These are phyloP conservation scores for Thalassiosira oceanica DNA, from an alignment of 352 stramenopile genomes.

Conservation along the genomic window DNA sequence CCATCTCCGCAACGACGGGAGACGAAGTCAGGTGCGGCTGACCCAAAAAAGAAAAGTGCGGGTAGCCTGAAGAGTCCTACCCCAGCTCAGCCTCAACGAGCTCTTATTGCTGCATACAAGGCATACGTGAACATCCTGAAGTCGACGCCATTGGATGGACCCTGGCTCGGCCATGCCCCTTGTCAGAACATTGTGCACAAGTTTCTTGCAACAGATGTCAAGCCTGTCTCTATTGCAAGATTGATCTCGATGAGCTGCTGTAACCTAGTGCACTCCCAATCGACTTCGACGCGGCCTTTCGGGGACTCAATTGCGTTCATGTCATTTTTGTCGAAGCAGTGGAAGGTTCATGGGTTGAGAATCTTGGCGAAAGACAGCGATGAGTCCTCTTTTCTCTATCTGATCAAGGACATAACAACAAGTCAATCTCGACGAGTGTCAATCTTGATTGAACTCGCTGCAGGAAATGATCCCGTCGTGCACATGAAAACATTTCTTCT, in stretches of 20 bases:
- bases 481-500: conserved; percentile 15
- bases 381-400: conserved; percentile 15
- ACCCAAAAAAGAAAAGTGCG: conserved; percentile 11
- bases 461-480: conserved; percentile 28
- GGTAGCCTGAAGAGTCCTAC: background rate
- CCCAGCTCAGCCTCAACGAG: conserved; percentile 26
- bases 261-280: conserved; percentile 23
- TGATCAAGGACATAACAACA: conserved; percentile 39
- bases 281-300: conserved; percentile 22
- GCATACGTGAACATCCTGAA: conserved; percentile 2
- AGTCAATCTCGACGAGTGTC: conserved; percentile 17
- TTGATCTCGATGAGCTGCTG: conserved; percentile 37
- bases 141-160: too few relatives aligned
- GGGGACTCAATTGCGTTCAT: conserved; percentile 19
- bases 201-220: conserved; percentile 18
- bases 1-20: conserved; percentile 14
- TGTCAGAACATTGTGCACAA: conserved; percentile 30
- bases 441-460: conserved; percentile 41
- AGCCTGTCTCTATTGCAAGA: conserved; percentile 10
- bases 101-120: conserved; percentile 34
- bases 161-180: conserved; percentile 23
- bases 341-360: conserved; percentile 15
- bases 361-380: background rate
- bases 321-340: conserved; percentile 33
- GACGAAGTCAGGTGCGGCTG: conserved; percentile 1